A percentile compares a stretch with the other conserved stretches of the same genome.
phyloP scores from a whole-genome alignment of 495 filamentous ascomycete genomes.

The Durotheca rogersii region DNA sequence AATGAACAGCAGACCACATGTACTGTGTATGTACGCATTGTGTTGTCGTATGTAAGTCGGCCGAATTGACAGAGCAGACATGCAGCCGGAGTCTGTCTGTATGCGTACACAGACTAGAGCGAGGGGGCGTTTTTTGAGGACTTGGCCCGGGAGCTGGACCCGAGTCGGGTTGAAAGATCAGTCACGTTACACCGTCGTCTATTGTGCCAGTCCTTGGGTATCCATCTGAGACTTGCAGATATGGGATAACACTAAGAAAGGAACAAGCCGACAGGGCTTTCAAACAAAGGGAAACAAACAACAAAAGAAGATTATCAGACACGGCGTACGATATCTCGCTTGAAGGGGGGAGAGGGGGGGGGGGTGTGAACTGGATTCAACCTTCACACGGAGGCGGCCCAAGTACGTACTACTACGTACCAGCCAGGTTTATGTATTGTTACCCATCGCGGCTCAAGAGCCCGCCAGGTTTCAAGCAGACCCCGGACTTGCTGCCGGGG shows the following conservation, averaged over 20 bases:
- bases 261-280: neutral
- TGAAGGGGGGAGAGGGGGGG: too few relatives aligned
- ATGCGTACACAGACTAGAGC: neutral
- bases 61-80: neutral
- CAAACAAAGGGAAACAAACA: slow-evolving; percentile 20
- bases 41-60: slow-evolving; percentile 1
- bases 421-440: slow-evolving; percentile 5
- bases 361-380: slow-evolving; percentile 14
- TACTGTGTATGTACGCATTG: slow-evolving; percentile 11
- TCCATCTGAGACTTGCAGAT: neutral
- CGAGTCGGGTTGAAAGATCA: neutral
- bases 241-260: neutral
- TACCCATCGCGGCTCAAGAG: slow-evolving; percentile 31
- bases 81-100: neutral
- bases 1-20: neutral
- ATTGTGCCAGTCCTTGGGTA: neutral
- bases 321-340: slow-evolving; percentile 26
- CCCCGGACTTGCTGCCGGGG: slow-evolving; percentile 33
- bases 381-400: slow-evolving; percentile 11
- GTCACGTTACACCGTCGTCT: neutral
- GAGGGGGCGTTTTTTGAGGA: too few relatives aligned
- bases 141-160: neutral
- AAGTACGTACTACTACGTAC: neutral
- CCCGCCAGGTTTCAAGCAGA: slow-evolving; percentile 28
- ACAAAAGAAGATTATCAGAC: slow-evolving; percentile 13